These are phyloP conservation scores for Suillus subaureus DNA, from an alignment of 768 basidiomycete genomes.

Conservation along the genomic window DNA sequence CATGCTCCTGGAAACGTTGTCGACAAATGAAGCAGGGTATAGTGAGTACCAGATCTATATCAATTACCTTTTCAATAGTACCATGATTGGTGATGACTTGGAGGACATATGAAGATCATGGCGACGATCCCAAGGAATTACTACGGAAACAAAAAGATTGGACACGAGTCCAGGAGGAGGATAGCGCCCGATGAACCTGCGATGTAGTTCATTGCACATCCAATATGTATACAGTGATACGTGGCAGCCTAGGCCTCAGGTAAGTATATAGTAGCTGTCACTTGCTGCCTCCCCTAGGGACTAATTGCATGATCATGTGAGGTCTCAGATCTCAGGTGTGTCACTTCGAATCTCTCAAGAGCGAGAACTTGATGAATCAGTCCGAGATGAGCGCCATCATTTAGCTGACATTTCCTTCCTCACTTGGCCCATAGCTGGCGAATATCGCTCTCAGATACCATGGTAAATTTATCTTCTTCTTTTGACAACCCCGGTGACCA, in stretches of 20 bases:
- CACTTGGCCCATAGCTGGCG: background rate
- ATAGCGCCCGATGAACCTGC: background rate
- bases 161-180: background rate
- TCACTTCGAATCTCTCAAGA: background rate
- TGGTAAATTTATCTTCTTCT: background rate
- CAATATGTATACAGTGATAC: background rate
- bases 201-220: background rate
- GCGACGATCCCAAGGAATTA: background rate
- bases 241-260: background rate
- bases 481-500: background rate
- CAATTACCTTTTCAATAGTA: background rate
- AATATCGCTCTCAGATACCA: background rate
- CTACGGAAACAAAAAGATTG: background rate
- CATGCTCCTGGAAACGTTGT: background rate
- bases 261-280: background rate
- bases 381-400: too few species aligned
- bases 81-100: background rate
- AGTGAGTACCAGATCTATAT: background rate
- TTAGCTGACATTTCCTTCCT: background rate
- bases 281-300: background rate
- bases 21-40: background rate
- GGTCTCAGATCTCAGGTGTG: background rate
- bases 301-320: background rate
- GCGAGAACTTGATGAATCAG: background rate
- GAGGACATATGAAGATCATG: background rate